Percentiles rank a stretch among this genome's conserved stretches.
phyloP scores from a whole-genome alignment of 495 filamentous ascomycete species.

The Lasiosphaeris hirsuta region DNA sequence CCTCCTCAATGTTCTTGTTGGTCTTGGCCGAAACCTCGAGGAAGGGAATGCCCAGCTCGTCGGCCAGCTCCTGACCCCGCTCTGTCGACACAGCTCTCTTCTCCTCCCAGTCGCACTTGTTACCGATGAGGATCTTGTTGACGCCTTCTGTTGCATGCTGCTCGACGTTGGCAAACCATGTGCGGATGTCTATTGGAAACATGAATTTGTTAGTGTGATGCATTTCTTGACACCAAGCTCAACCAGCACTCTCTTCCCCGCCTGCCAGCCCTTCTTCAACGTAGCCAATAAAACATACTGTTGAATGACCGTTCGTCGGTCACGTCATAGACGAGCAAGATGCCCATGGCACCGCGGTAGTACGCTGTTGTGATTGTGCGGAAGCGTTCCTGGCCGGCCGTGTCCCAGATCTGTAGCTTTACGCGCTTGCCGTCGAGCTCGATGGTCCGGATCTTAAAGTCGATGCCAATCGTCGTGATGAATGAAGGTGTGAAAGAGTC shows the following conservation, averaged over 20 bases:
- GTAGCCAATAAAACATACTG: constrained; percentile 58
- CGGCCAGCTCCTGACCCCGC: constrained; percentile 86
- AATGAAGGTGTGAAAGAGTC: constrained; percentile 98
- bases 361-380: constrained; percentile 98
- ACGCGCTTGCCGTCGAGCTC: constrained; percentile 97
- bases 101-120: constrained; percentile 99
- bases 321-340: constrained; percentile 96
- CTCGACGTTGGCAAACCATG: constrained; percentile 99
- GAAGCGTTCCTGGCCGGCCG: constrained; percentile 96
- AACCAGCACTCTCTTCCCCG: neutral
- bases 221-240: neutral
- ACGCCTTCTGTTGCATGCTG: constrained; percentile 99
- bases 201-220: neutral
- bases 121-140: constrained; percentile 99
- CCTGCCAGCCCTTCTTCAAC: too few relatives aligned
- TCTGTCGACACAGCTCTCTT: constrained; percentile 92
- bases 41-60: constrained; percentile 97
- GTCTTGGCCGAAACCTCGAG: constrained; percentile 97
- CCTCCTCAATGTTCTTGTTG: constrained; percentile 99
- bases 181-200: constrained; percentile 75
- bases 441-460: constrained; percentile 99
- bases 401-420: constrained; percentile 99
- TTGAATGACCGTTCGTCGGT: constrained; percentile 97
- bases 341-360: constrained; percentile 97
- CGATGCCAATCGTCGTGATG: constrained; percentile 99